These are phyloP conservation scores for Dendrobium officinale DNA, from an alignment of 106 monocot genomes.

Conservation along the genomic window DNA sequence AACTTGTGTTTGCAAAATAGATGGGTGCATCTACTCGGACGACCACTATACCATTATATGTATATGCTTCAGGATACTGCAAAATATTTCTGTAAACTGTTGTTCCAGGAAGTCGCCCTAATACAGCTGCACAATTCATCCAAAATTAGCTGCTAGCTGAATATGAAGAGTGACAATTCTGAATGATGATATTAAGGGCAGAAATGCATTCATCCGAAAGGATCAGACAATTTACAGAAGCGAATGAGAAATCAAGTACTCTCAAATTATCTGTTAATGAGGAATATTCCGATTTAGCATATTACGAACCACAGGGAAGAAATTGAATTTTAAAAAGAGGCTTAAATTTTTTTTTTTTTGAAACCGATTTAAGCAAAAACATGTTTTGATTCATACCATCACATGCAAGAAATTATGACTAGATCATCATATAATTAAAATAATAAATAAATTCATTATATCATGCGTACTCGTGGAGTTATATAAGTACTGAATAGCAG, in stretches of 20 bases:
- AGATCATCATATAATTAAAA: no score
- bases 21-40: conserved; percentile 93
- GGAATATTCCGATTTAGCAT: not conserved
- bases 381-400: not conserved
- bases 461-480: not conserved
- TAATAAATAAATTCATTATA: no score
- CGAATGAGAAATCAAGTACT: no score
- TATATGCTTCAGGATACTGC: conserved; percentile 98
- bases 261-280: no score
- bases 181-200: no score
- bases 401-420: not conserved
- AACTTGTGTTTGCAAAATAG: conserved; percentile 96
- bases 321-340: not conserved
- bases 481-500: not conserved
- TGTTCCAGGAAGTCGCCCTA: conserved; percentile 97
- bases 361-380: not conserved
- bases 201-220: no score
- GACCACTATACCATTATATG: conserved; percentile 87
- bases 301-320: not conserved
- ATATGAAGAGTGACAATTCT: not conserved
- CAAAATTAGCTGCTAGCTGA: conserved; percentile 1
- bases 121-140: conserved; percentile 46
- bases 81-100: conserved; percentile 84
- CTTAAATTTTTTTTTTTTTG: not conserved
- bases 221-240: no score